Conservation (phyloP, 306 rosid species). For the Calophaca sinica region DNA sequence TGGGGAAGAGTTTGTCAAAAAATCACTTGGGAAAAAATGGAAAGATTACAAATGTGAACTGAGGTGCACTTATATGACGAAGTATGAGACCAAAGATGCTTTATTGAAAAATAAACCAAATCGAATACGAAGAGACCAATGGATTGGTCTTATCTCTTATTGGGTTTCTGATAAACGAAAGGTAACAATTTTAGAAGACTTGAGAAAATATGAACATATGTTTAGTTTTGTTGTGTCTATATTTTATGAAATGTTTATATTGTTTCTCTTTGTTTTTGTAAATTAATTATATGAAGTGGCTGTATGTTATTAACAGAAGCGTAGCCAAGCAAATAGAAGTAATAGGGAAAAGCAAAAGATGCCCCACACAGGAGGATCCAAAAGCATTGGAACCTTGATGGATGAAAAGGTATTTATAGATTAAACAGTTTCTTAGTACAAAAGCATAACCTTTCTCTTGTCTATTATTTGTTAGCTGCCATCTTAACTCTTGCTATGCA, state of each 20-base stretch:
- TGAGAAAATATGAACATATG: no score
- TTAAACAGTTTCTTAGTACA: background rate
- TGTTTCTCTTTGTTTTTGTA: no score
- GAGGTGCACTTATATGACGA: background rate
- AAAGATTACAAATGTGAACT: no score
- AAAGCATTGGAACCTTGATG: constrained; percentile 13
- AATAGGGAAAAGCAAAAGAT: constrained; percentile 18
- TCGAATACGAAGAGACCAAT: background rate
- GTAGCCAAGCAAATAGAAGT: background rate
- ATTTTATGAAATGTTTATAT: no score
- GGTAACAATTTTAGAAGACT: background rate
- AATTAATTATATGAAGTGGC: no score
- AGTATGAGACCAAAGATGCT: background rate
- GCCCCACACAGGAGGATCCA: constrained; percentile 11
- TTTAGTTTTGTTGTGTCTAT: no score
- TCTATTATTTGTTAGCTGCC: background rate
- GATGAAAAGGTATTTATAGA: background rate
- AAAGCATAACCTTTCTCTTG: no score
- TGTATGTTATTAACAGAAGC: background rate
- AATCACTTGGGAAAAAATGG: no score
- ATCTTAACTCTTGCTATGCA: no score
- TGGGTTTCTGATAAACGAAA: background rate
- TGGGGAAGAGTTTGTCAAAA: no score
- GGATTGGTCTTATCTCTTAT: background rate
- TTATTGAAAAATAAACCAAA: background rate